Base-by-base conservation (phyloP, 73 alveolate genomes). In the Paramecium octaurelia region DNA sequence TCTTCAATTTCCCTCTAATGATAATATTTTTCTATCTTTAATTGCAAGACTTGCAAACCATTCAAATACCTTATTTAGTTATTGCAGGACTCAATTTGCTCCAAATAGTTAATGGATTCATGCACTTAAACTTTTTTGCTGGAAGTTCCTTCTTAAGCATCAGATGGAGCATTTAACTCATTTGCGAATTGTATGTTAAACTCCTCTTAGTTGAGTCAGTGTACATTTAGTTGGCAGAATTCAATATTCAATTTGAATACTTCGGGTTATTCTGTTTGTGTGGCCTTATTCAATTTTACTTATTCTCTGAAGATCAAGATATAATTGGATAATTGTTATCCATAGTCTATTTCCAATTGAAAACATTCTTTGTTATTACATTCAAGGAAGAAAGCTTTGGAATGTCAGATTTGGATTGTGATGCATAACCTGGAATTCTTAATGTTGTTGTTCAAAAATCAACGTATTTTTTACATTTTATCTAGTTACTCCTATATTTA, bases 121-220 rank as follows among this genome's bases (percentile, higher is more conserved):
- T 80, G 91, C 75, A 44, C 12, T 35, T 80, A 24, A 80, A 80
- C 38, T 80, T 80, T 80, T 80, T 80, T 80, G 91, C 46, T 9
- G 91, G 91, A 16, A 43, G 64, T 31, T 34, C 91, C 11, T 31
- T 80, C 24, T 2, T 24, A 23, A 44, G 76, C 14, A 80, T 80
- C 5, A 44, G 43, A 48, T 80, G 91, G 91, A 80, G 75, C 46
- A 14, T 80, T 24, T 24, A 24, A 11, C 27, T 23, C 14, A 31
- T 48, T 12, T 80, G 76, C 11, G 70, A 80, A 48, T 23, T 80
- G 6, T 80, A 80, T 43, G 76, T 80, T 16, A 80, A 43, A 44
- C 38, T 46, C 16, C 38, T 80, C 16, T 46, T 80, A 27, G 34
- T 40, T 18, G 91, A 20, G 7, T 44, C 91, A 40, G 46, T 40